A percentile compares a stretch with the other conserved stretches of the same genome.
Evolutionary conservation across 768 basidiomycete species (phyloP).

Genomic region (Russula lepida): DNA sequence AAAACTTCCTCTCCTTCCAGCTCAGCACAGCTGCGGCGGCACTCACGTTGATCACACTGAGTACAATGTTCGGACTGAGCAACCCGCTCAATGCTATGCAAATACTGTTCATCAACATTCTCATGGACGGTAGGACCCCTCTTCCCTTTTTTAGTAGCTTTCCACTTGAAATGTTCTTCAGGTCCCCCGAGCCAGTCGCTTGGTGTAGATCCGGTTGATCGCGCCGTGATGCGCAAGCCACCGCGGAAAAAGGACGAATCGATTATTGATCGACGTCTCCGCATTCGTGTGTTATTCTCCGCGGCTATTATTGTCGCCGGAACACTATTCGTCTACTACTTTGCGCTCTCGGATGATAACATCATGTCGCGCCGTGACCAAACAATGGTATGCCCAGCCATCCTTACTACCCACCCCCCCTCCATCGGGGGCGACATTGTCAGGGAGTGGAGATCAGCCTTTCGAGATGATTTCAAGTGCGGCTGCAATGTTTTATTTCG

Average conservation of each 20-base stretch:
- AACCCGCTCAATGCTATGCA: constrained; percentile 98
- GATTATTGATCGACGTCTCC: constrained; percentile 66
- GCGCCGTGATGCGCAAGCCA: constrained; percentile 83
- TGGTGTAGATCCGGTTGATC: constrained; percentile 94
- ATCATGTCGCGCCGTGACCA: constrained; percentile 85
- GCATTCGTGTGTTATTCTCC: constrained; percentile 83
- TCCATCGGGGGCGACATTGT: no score
- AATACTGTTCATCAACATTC: constrained; percentile 97
- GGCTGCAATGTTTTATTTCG: no score
- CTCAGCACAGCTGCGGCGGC: constrained; percentile 96
- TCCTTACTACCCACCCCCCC: no score
- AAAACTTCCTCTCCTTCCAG: constrained; percentile 96
- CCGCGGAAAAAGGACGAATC: constrained; percentile 90
- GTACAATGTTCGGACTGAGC: constrained; percentile 79
- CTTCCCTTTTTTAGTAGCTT: not conserved
- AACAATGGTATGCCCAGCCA: constrained; percentile 67
- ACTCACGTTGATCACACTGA: constrained; percentile 87
- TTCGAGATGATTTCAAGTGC: no score
- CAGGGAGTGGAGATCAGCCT: no score
- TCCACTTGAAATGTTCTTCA: constrained; percentile 26
- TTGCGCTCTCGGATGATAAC: constrained; percentile 68
- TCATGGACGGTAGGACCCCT: constrained; percentile 78
- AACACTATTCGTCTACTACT: constrained; percentile 79
- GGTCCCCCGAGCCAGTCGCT: constrained; percentile 92
- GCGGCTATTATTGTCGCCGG: constrained; percentile 87